phyloP scores from a whole-genome alignment of 1,139 yeast species.

The Magnusiomyces paraingens region DNA sequence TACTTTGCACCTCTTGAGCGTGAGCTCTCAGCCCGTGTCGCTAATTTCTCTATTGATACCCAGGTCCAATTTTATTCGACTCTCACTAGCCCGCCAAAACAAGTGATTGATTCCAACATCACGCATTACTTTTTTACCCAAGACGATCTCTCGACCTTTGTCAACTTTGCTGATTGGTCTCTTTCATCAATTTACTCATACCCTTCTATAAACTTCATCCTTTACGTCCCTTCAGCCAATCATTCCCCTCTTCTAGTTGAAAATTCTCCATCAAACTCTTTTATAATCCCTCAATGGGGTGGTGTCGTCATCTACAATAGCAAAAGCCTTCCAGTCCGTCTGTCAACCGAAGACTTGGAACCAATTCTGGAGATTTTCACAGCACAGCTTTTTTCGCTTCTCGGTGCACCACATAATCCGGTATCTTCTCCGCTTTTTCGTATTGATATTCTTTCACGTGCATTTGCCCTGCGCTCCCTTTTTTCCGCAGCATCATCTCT shows the following conservation, averaged over 20 bases:
- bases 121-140: constrained; percentile 22
- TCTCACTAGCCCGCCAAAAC: constrained; percentile 30
- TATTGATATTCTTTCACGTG: constrained; percentile 60
- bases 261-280: constrained; percentile 54
- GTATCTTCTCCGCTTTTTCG: constrained; percentile 50
- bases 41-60: constrained; percentile 70
- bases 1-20: constrained; percentile 43
- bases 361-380: constrained; percentile 65
- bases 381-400: constrained; percentile 61
- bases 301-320: constrained; percentile 34
- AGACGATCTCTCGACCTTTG: constrained; percentile 57
- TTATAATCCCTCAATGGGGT: constrained; percentile 93
- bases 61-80: constrained; percentile 68
- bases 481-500: constrained; percentile 50
- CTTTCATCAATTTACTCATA: constrained; percentile 40
- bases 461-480: constrained; percentile 48
- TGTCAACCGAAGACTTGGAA: constrained; percentile 44
- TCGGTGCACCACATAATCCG: constrained; percentile 59
- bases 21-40: constrained; percentile 42
- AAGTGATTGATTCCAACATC: constrained; percentile 11
- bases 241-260: constrained; percentile 40
- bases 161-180: constrained; percentile 76
- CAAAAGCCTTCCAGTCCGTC: constrained; percentile 17
- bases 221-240: constrained; percentile 53
- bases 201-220: constrained; percentile 64